Percentiles rank a stretch among this genome's conserved stretches.
These are phyloP conservation scores for Kodamaea kaohsiungensis DNA, from an alignment of 805 yeast genomes.

Conservation along the genomic window DNA sequence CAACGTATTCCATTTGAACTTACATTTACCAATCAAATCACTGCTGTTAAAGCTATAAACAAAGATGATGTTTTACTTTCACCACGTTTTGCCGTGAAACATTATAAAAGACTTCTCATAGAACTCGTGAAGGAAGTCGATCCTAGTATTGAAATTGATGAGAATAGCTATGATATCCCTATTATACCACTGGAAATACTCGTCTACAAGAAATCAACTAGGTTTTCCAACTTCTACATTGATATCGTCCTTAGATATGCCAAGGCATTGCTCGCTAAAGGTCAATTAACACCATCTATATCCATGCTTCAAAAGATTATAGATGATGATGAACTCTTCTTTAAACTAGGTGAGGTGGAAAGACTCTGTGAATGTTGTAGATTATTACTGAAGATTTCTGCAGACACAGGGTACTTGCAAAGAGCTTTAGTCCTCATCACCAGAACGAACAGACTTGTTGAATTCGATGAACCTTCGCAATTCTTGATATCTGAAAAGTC, in stretches of 20 bases:
- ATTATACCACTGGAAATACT: conserved; percentile 32
- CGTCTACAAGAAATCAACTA: conserved; percentile 28
- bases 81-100: conserved; percentile 45
- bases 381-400: conserved; percentile 29
- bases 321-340: conserved; percentile 38
- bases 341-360: conserved; percentile 42
- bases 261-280: conserved; percentile 42
- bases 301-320: conserved; percentile 30
- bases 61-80: conserved; percentile 44
- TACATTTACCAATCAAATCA: conserved; percentile 30
- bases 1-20: conserved; percentile 44
- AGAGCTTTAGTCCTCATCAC: conserved; percentile 35
- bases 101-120: conserved; percentile 38
- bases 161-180: conserved; percentile 34
- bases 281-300: conserved; percentile 32
- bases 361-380: conserved; percentile 41
- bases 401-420: conserved; percentile 27
- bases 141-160: conserved; percentile 28
- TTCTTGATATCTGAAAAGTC: conserved; percentile 28
- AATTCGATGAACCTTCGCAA: conserved; percentile 24
- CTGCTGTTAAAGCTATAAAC: conserved; percentile 43
- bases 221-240: conserved; percentile 42
- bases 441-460: conserved; percentile 21
- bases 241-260: conserved; percentile 44
- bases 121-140: conserved; percentile 32